These are phyloP conservation scores for Tricholoma bakamatsutake DNA, from an alignment of 768 basidiomycete species.

Conservation along the genomic window DNA sequence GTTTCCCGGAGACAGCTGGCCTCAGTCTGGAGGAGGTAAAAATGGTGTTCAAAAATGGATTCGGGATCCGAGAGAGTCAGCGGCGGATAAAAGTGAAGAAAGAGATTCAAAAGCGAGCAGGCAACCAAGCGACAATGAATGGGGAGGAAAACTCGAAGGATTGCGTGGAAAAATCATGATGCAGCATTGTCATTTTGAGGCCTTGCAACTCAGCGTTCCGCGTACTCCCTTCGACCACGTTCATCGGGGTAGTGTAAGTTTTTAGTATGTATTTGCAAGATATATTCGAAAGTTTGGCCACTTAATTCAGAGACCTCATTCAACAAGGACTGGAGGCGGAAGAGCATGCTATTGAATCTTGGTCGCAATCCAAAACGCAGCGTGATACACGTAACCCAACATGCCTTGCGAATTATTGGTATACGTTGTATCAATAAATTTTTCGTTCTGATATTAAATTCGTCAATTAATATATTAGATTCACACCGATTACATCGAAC, in stretches of 20 bases:
- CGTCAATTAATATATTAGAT: not conserved
- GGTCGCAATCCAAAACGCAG: slow-evolving; percentile 79
- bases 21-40: slow-evolving; percentile 64
- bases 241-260: not conserved
- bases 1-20: slow-evolving; percentile 80
- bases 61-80: slow-evolving; percentile 57
- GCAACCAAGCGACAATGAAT: slow-evolving; percentile 1
- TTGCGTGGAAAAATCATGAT: not conserved
- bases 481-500: not conserved
- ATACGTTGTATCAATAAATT: slow-evolving; percentile 76
- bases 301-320: not conserved
- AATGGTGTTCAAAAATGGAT: slow-evolving; percentile 56
- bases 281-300: not conserved
- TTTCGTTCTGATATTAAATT: slow-evolving; percentile 57
- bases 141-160: not conserved
- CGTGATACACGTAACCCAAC: slow-evolving; percentile 80
- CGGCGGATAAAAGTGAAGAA: slow-evolving; percentile 41
- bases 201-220: not conserved
- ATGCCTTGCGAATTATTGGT: slow-evolving; percentile 77
- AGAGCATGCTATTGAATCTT: slow-evolving; percentile 17
- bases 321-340: not conserved
- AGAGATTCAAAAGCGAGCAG: slow-evolving; percentile 30
- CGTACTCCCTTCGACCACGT: not conserved
- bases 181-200: too few relatives aligned
- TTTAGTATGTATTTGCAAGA: not conserved